A percentile compares a stretch with the other conserved stretches of the same genome.
These are phyloP conservation scores for Plectranthus barbatus DNA, from an alignment of 257 asterid species.

Conservation along the genomic window DNA sequence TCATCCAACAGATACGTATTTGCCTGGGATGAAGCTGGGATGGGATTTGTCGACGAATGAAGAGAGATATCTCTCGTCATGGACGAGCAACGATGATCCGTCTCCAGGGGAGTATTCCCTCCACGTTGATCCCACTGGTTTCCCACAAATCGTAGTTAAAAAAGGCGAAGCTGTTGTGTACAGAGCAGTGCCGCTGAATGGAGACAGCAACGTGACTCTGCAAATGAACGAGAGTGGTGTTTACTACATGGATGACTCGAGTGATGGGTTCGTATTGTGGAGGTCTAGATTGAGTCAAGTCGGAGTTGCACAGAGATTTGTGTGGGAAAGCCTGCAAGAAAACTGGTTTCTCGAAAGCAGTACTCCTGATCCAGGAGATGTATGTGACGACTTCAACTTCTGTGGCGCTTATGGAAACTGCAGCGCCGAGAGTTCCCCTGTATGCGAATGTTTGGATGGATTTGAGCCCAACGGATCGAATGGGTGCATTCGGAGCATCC, in stretches of 20 bases:
- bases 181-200: not conserved
- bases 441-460: slow-evolving; percentile 21
- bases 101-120: not conserved
- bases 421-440: too few species aligned
- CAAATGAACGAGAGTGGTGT: not conserved
- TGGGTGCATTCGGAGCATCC: slow-evolving; percentile 14
- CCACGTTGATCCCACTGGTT: not conserved
- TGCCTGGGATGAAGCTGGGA: not conserved
- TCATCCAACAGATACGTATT: too few species aligned
- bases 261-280: not conserved
- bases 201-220: not conserved
- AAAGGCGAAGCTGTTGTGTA: not conserved
- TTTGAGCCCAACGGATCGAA: slow-evolving; percentile 10
- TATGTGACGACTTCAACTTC: too few species aligned
- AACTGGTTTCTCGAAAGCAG: not conserved
- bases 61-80: not conserved
- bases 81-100: not conserved
- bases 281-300: not conserved
- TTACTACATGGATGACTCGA: not conserved
- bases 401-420: too few species aligned
- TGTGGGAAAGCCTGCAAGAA: not conserved
- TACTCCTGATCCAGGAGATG: not conserved
- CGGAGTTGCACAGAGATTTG: not conserved
- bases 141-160: not conserved
- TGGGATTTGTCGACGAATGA: not conserved